Conservation (phyloP, 2,329 filamentous ascomycete genomes). For the Neonectria hederae region DNA sequence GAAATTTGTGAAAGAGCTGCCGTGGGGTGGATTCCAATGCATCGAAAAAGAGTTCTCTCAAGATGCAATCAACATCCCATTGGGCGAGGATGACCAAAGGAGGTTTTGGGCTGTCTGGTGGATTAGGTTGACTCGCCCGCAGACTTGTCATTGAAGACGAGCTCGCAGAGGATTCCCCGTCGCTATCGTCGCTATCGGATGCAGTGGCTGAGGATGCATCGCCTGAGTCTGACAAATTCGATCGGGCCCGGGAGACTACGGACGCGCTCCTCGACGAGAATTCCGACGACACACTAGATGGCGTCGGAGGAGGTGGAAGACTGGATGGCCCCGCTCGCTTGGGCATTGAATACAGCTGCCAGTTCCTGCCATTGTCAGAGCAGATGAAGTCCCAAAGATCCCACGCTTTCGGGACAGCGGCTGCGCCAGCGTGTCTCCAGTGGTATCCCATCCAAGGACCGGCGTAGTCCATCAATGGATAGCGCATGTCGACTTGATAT, state of each 20-base stretch:
- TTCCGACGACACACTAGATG: background rate
- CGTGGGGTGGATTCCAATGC: slow-evolving; percentile 8
- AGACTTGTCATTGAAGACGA: background rate
- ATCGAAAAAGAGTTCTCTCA: slow-evolving; percentile 25
- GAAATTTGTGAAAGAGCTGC: slow-evolving; percentile 3
- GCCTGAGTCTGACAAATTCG: background rate
- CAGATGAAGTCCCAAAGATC: slow-evolving; percentile 32
- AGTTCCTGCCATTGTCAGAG: slow-evolving; percentile 28
- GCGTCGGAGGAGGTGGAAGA: background rate
- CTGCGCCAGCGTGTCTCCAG: slow-evolving; percentile 22
- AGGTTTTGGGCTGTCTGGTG: slow-evolving; percentile 17
- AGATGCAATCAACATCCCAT: slow-evolving; percentile 28
- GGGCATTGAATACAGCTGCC: slow-evolving; percentile 15
- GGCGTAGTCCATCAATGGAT: slow-evolving; percentile 26
- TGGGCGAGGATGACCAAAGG: slow-evolving; percentile 29
- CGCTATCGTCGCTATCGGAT: background rate
- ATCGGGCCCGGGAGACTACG: background rate
- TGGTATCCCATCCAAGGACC: slow-evolving; percentile 26
- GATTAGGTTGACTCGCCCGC: background rate
- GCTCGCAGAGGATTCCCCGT: background rate
- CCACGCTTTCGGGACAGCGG: slow-evolving; percentile 12
- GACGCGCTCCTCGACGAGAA: background rate
- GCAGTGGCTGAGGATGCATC: background rate
- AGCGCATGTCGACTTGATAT: background rate
- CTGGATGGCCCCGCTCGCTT: background rate